Evolutionary conservation across 441 rosid species (phyloP).

Genomic region (Flueggea neowawraea): DNA sequence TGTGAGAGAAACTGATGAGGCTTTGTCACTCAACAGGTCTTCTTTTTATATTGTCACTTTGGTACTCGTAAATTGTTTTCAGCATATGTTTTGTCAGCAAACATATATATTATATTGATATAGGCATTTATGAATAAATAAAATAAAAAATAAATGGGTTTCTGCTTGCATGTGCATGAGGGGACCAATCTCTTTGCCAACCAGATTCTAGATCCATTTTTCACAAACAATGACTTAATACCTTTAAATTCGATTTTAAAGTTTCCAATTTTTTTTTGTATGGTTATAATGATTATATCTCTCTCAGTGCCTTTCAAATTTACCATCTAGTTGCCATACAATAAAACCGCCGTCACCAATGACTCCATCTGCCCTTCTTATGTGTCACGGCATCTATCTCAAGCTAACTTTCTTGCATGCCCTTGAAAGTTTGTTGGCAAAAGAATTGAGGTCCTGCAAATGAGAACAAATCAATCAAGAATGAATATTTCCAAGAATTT

Average conservation of each 20-base stretch:
- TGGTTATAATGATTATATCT: too few species aligned
- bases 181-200: constrained; percentile 8
- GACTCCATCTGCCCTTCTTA: constrained; percentile 10
- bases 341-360: not conserved
- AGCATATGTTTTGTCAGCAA: too few species aligned
- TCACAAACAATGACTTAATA: not conserved
- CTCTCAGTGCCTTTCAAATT: too few species aligned
- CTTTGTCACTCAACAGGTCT: too few species aligned
- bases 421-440: constrained; percentile 32
- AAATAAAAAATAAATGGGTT: not conserved
- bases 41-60: too few species aligned
- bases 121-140: too few species aligned
- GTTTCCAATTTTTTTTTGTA: too few species aligned
- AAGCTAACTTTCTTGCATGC: constrained; percentile 27
- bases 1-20: too few species aligned
- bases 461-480: not conserved
- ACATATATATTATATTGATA: too few species aligned
- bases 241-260: too few species aligned
- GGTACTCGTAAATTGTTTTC: too few species aligned
- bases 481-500: too few species aligned
- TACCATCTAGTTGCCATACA: not conserved
- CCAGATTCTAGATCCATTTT: not conserved
- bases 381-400: not conserved
- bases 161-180: constrained; percentile 6
- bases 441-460: not conserved